phyloP scores from a whole-genome alignment of 257 asterid species.

The Capsicum pubescens region DNA sequence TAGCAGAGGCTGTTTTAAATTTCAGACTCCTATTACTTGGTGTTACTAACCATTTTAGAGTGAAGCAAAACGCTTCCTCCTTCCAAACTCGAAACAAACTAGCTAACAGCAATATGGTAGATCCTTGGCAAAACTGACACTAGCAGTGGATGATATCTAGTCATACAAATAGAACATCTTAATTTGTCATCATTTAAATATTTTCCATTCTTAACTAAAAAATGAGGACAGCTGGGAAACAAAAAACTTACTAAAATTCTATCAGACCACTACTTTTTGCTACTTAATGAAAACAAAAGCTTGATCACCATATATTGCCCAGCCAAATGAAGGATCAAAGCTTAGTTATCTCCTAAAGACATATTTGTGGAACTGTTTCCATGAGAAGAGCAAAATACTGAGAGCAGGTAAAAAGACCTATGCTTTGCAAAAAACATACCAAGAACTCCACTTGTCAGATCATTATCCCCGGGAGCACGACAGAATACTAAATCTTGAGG shows the following conservation, averaged over 20 bases:
- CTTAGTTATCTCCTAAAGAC: neutral
- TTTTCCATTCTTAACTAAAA: neutral
- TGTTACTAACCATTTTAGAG: neutral
- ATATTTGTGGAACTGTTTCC: neutral
- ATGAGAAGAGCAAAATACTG: neutral
- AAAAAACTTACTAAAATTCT: neutral
- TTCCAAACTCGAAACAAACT: neutral
- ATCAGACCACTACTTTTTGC: slow-evolving; percentile 15
- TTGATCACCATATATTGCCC: neutral
- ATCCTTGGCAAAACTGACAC: neutral
- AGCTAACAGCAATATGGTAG: neutral
- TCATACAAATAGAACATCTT: neutral
- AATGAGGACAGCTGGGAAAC: neutral
- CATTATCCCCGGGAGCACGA: slow-evolving; percentile 79
- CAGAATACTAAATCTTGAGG: slow-evolving; percentile 83
- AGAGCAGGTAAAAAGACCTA: neutral
- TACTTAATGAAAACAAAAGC: neutral
- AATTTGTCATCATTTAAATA: neutral
- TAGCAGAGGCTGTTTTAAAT: neutral
- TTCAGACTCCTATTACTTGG: neutral
- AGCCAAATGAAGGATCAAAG: neutral
- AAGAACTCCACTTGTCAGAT: slow-evolving; percentile 55
- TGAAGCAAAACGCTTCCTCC: neutral
- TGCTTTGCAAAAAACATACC: slow-evolving; percentile 46
- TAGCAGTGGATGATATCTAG: neutral